These are phyloP conservation scores for Botrytis byssoidea DNA, from an alignment of 2,329 filamentous ascomycete genomes.

Conservation along the genomic window DNA sequence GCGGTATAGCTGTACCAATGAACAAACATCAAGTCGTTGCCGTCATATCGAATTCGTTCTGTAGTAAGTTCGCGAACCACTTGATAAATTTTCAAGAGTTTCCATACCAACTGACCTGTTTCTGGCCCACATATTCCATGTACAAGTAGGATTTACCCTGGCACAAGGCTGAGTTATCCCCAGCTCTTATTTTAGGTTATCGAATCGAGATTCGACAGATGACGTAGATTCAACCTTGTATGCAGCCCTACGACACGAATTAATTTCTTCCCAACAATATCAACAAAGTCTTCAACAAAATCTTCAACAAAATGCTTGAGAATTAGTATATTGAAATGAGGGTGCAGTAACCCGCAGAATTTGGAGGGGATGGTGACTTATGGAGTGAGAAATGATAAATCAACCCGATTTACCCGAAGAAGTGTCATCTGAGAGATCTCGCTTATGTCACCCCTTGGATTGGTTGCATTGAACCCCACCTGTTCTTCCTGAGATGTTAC, in stretches of 20 bases:
- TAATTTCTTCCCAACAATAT: background rate
- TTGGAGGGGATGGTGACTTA: background rate
- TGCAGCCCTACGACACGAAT: constrained; percentile 8
- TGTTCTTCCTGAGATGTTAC: background rate
- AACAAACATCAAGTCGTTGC: background rate
- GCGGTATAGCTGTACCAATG: background rate
- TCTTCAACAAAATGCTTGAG: background rate
- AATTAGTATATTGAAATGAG: background rate
- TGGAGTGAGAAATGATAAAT: background rate
- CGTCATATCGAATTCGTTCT: background rate
- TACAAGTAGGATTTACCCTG: too few species aligned
- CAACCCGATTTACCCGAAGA: background rate
- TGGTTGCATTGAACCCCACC: background rate
- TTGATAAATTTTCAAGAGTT: background rate
- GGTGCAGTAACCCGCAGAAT: background rate
- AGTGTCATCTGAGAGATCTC: background rate
- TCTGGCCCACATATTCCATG: background rate
- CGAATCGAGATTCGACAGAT: background rate
- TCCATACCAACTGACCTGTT: background rate
- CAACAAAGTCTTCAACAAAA: background rate
- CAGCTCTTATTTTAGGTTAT: too few species aligned
- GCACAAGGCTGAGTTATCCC: background rate
- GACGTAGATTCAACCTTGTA: background rate
- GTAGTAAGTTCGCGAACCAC: background rate
- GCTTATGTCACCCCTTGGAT: background rate